A percentile compares a stretch with the other conserved stretches of the same genome.
These are phyloP conservation scores for Diaporthe batatas DNA, from an alignment of 2,329 filamentous ascomycete species.

Conservation along the genomic window DNA sequence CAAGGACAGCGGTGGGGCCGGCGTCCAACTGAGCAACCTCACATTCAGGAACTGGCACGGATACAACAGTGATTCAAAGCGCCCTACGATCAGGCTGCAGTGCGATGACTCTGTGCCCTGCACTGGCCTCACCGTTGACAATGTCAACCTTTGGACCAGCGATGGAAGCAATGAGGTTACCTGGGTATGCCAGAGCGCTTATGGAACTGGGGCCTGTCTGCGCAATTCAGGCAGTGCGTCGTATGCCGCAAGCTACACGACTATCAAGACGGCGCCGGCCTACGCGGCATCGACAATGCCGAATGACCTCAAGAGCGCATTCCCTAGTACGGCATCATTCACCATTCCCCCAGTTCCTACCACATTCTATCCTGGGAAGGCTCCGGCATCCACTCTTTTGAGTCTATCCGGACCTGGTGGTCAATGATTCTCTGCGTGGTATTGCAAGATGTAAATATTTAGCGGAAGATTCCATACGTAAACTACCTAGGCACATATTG, in stretches of 20 bases:
- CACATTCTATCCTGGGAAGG: conserved; percentile 43
- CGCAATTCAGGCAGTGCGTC: conserved; percentile 24
- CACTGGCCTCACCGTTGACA: conserved; percentile 40
- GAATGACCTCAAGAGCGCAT: conserved; percentile 41
- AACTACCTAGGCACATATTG: too few species aligned
- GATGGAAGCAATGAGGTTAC: conserved; percentile 40
- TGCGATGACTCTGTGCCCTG: conserved; percentile 41
- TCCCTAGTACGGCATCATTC: conserved; percentile 43
- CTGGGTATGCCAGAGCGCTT: conserved; percentile 44
- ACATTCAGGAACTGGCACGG: conserved; percentile 68
- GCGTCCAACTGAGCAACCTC: conserved; percentile 65
- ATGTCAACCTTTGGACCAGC: conserved; percentile 46
- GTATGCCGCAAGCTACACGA: conserved; percentile 36
- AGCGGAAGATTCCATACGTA: background rate
- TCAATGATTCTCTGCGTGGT: background rate
- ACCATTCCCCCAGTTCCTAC: conserved; percentile 44
- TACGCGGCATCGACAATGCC: conserved; percentile 43
- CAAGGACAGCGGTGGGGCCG: conserved; percentile 53
- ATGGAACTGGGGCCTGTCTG: conserved; percentile 44
- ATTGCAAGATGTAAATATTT: background rate
- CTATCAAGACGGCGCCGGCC: conserved; percentile 23
- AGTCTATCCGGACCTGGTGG: background rate
- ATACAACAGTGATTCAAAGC: conserved; percentile 60
- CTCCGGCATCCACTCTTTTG: background rate
- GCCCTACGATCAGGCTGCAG: conserved; percentile 63